phyloP scores from a whole-genome alignment of 257 asterid species.

The Schizonepeta tenuifolia region DNA sequence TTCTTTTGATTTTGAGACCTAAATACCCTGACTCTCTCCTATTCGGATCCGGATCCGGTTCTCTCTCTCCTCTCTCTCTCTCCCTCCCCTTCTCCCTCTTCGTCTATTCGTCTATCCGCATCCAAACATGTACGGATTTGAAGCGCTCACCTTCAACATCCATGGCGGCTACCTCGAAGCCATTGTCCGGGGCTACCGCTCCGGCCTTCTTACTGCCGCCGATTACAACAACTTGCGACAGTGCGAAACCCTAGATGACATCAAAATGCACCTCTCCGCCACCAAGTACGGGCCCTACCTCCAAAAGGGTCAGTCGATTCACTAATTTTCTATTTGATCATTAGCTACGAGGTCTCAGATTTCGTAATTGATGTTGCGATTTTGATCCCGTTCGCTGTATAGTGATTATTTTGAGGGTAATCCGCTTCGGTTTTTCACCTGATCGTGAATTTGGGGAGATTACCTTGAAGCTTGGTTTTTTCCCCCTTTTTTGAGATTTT shows the following conservation, averaged over 20 bases:
- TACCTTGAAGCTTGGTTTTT: not conserved
- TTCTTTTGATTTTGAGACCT: too few species aligned
- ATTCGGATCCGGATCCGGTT: too few species aligned
- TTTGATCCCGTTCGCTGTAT: slow-evolving; percentile 5
- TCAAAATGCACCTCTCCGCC: slow-evolving; percentile 96
- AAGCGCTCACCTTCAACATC: slow-evolving; percentile 88
- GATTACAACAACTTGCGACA: slow-evolving; percentile 94
- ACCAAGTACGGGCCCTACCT: slow-evolving; percentile 92
- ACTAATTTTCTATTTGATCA: not conserved
- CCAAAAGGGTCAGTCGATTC: slow-evolving; percentile 66
- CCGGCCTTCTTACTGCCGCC: slow-evolving; percentile 88
- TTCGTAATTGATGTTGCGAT: not conserved
- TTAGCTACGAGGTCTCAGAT: slow-evolving; percentile 18
- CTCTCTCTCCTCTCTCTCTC: too few species aligned
- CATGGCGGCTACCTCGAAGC: slow-evolving; percentile 96
- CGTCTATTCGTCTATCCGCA: too few species aligned
- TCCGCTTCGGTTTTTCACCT: slow-evolving; percentile 14
- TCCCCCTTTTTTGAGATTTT: not conserved
- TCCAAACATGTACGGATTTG: slow-evolving; percentile 87
- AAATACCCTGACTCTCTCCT: too few species aligned
- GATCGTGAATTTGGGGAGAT: slow-evolving; percentile 5
- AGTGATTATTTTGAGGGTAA: not conserved
- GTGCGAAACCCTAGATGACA: slow-evolving; percentile 87
- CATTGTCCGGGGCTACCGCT: slow-evolving; percentile 83
- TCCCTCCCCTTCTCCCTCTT: too few species aligned